These are phyloP conservation scores for Arthrobotrys musiformis DNA, from an alignment of 2,329 filamentous ascomycete species.

Conservation along the genomic window DNA sequence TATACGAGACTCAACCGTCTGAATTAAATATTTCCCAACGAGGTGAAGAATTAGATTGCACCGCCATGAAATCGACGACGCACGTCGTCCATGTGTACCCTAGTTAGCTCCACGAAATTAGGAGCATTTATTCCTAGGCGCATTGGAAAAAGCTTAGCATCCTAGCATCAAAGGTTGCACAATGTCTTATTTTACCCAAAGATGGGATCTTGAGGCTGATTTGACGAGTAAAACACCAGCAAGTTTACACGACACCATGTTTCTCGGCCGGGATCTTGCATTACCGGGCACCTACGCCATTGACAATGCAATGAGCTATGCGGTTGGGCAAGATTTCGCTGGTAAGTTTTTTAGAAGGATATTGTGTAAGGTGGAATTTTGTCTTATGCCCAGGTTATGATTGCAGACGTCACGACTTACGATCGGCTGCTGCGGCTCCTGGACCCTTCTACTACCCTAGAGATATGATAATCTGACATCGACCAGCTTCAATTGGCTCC, in stretches of 20 bases:
- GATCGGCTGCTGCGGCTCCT: slow-evolving; percentile 30
- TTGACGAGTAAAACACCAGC: not conserved
- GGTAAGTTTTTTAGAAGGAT: not conserved
- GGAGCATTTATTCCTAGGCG: not conserved
- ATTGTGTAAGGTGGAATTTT: too few relatives aligned
- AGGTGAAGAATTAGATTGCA: not conserved
- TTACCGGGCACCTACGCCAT: not conserved
- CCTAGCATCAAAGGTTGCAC: not conserved
- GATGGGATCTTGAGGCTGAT: not conserved
- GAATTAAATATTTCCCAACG: not conserved
- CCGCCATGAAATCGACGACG: slow-evolving; percentile 20
- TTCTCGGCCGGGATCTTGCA: not conserved
- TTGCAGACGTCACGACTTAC: slow-evolving; percentile 40
- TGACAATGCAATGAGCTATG: not conserved
- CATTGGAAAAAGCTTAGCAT: not conserved
- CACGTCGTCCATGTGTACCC: not conserved
- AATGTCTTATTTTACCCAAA: not conserved
- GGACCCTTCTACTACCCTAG: not conserved
- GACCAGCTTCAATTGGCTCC: not conserved
- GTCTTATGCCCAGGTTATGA: not conserved
- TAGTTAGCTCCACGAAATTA: not conserved
- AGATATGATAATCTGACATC: not conserved
- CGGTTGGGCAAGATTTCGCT: not conserved
- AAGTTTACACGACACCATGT: not conserved
- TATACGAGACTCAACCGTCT: slow-evolving; percentile 2